Conservation (phyloP, 495 filamentous ascomycete genomes). For the Aspergillus kassunensis region DNA sequence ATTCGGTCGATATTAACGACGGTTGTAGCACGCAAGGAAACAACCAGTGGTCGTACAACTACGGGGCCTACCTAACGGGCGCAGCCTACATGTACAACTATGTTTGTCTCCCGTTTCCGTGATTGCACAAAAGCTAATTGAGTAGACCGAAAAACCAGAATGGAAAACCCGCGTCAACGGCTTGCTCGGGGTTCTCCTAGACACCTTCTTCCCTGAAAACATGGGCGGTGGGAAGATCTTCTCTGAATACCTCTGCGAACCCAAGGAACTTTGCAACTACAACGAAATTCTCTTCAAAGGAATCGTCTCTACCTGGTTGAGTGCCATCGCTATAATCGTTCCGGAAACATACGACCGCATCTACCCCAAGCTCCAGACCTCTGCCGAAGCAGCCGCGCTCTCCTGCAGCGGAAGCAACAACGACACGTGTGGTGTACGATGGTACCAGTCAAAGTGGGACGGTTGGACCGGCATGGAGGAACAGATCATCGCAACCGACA, state of each 20-base stretch:
- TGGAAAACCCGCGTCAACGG: conserved; percentile 59
- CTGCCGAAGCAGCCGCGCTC: conserved; percentile 62
- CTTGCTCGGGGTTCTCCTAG: conserved; percentile 48
- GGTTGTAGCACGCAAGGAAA: conserved; percentile 53
- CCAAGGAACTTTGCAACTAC: conserved; percentile 54
- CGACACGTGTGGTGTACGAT: conserved; percentile 69
- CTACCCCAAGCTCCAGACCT: conserved; percentile 60
- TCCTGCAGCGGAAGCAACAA: conserved; percentile 61
- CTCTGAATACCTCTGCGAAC: conserved; percentile 71
- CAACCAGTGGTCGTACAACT: conserved; percentile 66
- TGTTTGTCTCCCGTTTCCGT: conserved; percentile 27
- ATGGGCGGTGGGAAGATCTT: conserved; percentile 51
- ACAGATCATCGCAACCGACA: conserved; percentile 52
- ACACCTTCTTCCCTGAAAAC: conserved; percentile 55
- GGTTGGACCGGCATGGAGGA: conserved; percentile 55
- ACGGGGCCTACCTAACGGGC: conserved; percentile 64
- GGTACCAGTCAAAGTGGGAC: conserved; percentile 61
- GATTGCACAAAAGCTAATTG: conserved; percentile 15
- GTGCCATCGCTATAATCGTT: conserved; percentile 61
- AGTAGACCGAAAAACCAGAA: conserved; percentile 45
- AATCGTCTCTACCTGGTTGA: conserved; percentile 72
- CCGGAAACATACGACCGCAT: conserved; percentile 59
- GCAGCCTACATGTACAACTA: conserved; percentile 69
- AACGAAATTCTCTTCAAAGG: conserved; percentile 82
- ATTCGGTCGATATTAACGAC: conserved; percentile 44